Percentiles rank a stretch among this genome's conserved stretches.
Evolutionary conservation across 148 eudicot genomes (phyloP).

Genomic region (Polygonum aviculare): DNA sequence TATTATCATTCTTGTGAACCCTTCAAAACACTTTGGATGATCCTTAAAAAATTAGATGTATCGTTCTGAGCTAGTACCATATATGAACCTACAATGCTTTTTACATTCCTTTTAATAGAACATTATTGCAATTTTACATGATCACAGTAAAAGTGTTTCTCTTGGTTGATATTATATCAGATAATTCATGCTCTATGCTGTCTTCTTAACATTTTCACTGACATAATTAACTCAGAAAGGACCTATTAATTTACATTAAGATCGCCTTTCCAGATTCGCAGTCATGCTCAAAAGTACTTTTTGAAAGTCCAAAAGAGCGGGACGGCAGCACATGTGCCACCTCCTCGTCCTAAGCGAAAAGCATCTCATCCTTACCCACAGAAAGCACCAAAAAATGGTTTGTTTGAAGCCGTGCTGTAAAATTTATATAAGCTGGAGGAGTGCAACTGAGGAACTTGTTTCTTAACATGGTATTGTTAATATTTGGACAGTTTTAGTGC

Average conservation of each 20-base stretch:
- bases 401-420: constrained; percentile 15
- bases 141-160: background rate
- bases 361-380: constrained; percentile 96
- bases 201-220: background rate
- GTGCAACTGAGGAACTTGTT: constrained; percentile 6
- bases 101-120: background rate
- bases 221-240: background rate
- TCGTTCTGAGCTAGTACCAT: background rate
- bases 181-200: background rate
- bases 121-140: background rate
- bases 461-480: constrained; percentile 16
- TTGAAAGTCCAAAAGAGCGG: constrained; percentile 91
- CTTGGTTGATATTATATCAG: background rate
- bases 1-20: background rate
- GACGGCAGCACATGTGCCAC: constrained; percentile 79
- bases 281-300: constrained; percentile 96
- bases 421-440: background rate
- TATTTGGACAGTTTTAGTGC: constrained; percentile 33
- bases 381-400: constrained; percentile 80
- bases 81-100: background rate
- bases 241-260: background rate
- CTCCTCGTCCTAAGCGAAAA: constrained; percentile 92
- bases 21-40: background rate
- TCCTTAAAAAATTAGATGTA: background rate
- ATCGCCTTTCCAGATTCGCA: constrained; percentile 53